Conservation (phyloP, 345 rosid species). For the Heritiera littoralis region DNA sequence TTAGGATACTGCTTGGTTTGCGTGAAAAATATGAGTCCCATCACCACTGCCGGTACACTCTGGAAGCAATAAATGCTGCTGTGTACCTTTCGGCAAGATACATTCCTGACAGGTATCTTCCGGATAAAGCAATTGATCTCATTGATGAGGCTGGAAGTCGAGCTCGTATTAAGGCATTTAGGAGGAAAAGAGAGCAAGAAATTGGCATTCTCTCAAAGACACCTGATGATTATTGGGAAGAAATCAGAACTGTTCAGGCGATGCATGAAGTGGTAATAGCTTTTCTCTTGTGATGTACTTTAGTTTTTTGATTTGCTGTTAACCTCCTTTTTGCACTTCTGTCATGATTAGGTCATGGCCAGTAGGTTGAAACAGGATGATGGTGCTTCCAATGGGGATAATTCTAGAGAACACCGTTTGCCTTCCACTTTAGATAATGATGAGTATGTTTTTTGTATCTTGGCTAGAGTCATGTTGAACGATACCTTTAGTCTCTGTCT, state of each 20-base stretch:
- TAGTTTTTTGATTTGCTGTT: conserved; percentile 18
- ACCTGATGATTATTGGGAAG: conserved; percentile 97
- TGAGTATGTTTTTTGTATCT: conserved; percentile 52
- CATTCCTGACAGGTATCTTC: conserved; percentile 89
- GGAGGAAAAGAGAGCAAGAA: conserved; percentile 80
- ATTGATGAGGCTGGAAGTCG: conserved; percentile 98
- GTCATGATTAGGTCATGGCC: conserved; percentile 51
- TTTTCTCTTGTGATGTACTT: not conserved
- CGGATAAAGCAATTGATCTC: conserved; percentile 98
- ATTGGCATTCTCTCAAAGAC: conserved; percentile 74
- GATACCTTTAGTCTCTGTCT: not conserved
- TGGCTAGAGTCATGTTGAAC: conserved; percentile 15
- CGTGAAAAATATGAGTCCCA: conserved; percentile 87
- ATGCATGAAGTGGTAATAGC: conserved; percentile 93
- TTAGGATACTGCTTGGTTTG: conserved; percentile 80
- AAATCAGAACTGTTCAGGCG: conserved; percentile 90
- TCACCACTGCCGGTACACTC: conserved; percentile 81
- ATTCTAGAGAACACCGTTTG: conserved; percentile 53
- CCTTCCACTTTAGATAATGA: conserved; percentile 52
- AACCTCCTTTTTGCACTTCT: conserved; percentile 22
- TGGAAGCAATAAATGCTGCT: conserved; percentile 92
- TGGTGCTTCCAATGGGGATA: conserved; percentile 42
- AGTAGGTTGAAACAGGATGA: conserved; percentile 54
- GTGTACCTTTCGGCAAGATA: conserved; percentile 84
- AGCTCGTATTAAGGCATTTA: conserved; percentile 81